These are phyloP conservation scores for Gracilaria domingensis DNA, from an alignment of 23 red algal genomes.

Conservation along the genomic window DNA sequence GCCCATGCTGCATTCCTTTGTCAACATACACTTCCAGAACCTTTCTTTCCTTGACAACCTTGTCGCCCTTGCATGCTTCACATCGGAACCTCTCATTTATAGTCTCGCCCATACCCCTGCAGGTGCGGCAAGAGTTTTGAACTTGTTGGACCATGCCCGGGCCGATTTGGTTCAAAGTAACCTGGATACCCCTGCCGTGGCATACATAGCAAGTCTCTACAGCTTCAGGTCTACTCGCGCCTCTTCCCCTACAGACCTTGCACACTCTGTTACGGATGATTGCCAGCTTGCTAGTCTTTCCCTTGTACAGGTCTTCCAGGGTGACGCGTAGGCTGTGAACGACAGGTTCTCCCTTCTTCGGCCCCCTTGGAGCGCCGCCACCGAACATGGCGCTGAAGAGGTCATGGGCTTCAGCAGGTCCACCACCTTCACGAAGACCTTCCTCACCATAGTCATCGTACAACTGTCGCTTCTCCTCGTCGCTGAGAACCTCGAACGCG, in stretches of 20 bases:
- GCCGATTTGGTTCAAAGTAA: slow-evolving; percentile 89
- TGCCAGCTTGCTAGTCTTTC: slow-evolving; percentile 96
- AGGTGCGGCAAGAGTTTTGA: slow-evolving; percentile 85
- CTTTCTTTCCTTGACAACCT: slow-evolving; percentile 93
- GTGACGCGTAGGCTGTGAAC: slow-evolving; percentile 90
- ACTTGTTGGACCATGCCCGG: slow-evolving; percentile 99
- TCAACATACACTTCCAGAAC: slow-evolving; percentile 97
- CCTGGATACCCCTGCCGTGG: slow-evolving; percentile 84
- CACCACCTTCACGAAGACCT: slow-evolving; percentile 84
- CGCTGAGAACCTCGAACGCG: slow-evolving; percentile 91
- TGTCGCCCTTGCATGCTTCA: slow-evolving; percentile 78
- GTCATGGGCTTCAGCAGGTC: slow-evolving; percentile 84
- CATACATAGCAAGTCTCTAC: slow-evolving; percentile 81
- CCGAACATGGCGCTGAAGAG: slow-evolving; percentile 99
- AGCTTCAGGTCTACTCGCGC: slow-evolving; percentile 67
- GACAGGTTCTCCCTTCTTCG: slow-evolving; percentile 89
- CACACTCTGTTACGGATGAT: slow-evolving; percentile 96
- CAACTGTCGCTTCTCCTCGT: slow-evolving; percentile 94
- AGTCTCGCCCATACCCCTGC: slow-evolving; percentile 77
- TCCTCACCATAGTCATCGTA: slow-evolving; percentile 99
- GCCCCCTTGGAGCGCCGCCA: slow-evolving; percentile 77
- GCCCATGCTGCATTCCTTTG: slow-evolving; percentile 92
- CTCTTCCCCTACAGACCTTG: slow-evolving; percentile 80
- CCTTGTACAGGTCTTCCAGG: slow-evolving; percentile 97
- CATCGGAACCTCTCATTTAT: slow-evolving; percentile 86